These are phyloP conservation scores for Penicillium occitanis DNA, from an alignment of 2,329 filamentous ascomycete genomes.

Conservation along the genomic window DNA sequence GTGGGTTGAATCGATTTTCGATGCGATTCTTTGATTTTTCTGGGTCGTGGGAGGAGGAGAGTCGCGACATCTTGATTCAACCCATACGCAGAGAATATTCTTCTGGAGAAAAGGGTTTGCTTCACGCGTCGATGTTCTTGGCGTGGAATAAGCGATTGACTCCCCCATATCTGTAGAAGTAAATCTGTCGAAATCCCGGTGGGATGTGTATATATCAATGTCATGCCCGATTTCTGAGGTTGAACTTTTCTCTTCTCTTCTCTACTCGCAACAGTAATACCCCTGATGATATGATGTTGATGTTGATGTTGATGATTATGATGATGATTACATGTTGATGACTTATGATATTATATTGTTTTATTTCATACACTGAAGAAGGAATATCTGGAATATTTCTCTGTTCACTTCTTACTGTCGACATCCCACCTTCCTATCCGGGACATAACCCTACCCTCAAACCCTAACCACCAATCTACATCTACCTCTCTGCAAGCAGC, in stretches of 20 bases:
- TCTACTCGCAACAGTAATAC: background rate
- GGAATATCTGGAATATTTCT: slow-evolving; percentile 17
- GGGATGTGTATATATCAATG: background rate
- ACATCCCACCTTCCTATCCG: slow-evolving; percentile 1
- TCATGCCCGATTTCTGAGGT: slow-evolving; percentile 9
- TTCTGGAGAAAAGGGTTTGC: background rate
- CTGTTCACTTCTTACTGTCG: background rate
- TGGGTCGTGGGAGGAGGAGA: background rate
- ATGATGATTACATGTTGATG: background rate
- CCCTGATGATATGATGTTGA: background rate
- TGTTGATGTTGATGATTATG: background rate
- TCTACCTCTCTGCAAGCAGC: background rate
- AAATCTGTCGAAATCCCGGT: background rate
- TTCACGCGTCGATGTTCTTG: slow-evolving; percentile 11
- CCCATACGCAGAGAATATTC: background rate
- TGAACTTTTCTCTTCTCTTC: background rate
- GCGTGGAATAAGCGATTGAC: background rate
- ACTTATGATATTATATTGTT: background rate
- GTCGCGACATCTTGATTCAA: background rate
- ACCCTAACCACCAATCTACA: background rate
- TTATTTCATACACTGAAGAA: background rate
- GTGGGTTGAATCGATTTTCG: background rate
- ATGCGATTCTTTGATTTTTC: background rate
- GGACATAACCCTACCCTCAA: background rate
- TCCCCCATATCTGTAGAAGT: background rate